Base-by-base conservation (phyloP, 2,329 filamentous ascomycete genomes). In the Byssochlamys sp. region DNA sequence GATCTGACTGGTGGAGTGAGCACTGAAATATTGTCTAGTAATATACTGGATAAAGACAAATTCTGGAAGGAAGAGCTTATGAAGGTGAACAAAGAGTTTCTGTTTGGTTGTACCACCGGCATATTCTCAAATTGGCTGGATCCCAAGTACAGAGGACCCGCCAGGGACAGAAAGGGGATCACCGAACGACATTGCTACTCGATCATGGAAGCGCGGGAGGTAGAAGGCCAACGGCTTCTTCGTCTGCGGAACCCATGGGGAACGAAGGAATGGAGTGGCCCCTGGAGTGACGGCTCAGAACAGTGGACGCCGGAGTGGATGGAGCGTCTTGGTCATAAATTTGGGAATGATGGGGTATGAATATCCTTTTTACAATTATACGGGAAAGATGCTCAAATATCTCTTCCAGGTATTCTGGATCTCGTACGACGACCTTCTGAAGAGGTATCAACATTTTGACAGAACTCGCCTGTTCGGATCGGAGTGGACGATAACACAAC, bases 221-320 rank as follows among this genome's bases (percentile, higher is more conserved):
- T 83, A 55, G 79, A 85, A 48, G 84, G 83, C 1, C 75, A 84
- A 28, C 81, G 86, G 1, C 75, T 91, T 1, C 75, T 90, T 2
- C 80, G 85, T 54, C 75, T 90, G 45, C 81, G 86, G 62, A 94
- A 94, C 64, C 90, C 90, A 0, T 94, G 89, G 89, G 90, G 89
- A 1, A 84, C 84, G 61, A 84, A 82, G 31, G 89, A 91, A 71
- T 94, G 89, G 89, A 87, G 83, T 29, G 90, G 90, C 1, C 79
- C 88, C 1, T 94, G 89, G 89, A 86, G 83, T 39, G 90, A 94
- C 66, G 90, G 90, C 0, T 90, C 87, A 5, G 88, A 89, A 65
- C 86, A 92, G 71, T 95, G 90, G 90, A 92, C 88, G 0, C 79
- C 88, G 0, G 85, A 91, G 63, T 90, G 87, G 82, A 84, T 92